These are phyloP conservation scores for Wickerhamiella infanticola DNA, from an alignment of 1,139 yeast species.

Conservation along the genomic window DNA sequence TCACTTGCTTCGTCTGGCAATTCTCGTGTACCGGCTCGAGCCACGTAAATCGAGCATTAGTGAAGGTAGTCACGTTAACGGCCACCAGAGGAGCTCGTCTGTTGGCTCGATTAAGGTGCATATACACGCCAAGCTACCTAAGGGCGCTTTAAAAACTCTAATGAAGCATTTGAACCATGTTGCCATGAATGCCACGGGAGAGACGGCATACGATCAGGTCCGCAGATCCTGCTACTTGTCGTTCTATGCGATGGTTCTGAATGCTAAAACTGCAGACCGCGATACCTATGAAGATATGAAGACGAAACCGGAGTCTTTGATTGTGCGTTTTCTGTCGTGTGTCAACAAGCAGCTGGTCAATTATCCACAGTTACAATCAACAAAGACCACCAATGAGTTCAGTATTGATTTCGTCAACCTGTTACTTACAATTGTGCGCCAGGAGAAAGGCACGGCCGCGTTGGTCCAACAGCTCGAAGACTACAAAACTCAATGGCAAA, in stretches of 20 bases:
- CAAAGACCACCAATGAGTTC: conserved; percentile 38
- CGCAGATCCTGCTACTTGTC: conserved; percentile 38
- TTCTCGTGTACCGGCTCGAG: conserved; percentile 21
- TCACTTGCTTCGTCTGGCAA: conserved; percentile 21
- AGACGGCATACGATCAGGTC: conserved; percentile 16
- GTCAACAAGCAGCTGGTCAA: conserved; percentile 45
- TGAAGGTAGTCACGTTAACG: conserved; percentile 7
- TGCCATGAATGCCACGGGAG: conserved; percentile 27
- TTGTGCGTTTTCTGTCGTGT: conserved; percentile 48
- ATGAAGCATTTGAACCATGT: conserved; percentile 36
- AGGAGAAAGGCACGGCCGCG: conserved; percentile 18
- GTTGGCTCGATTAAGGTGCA: not conserved
- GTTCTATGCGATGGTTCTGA: conserved; percentile 46
- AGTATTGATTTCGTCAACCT: conserved; percentile 43
- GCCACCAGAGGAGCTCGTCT: not conserved
- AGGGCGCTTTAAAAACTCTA: conserved; percentile 32
- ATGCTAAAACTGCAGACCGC: conserved; percentile 29
- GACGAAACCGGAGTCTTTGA: conserved; percentile 44
- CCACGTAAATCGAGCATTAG: conserved; percentile 13
- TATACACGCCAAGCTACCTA: conserved; percentile 28
- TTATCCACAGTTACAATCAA: conserved; percentile 31
- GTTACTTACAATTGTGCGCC: conserved; percentile 33
- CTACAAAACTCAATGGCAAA: conserved; percentile 14
- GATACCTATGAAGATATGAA: conserved; percentile 26
- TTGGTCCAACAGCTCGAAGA: conserved; percentile 21